Evolutionary conservation across 2,329 filamentous ascomycete species (phyloP), one percentile per base, ranked within the genome.

Genomic region (Talaromyces sp.): DNA sequence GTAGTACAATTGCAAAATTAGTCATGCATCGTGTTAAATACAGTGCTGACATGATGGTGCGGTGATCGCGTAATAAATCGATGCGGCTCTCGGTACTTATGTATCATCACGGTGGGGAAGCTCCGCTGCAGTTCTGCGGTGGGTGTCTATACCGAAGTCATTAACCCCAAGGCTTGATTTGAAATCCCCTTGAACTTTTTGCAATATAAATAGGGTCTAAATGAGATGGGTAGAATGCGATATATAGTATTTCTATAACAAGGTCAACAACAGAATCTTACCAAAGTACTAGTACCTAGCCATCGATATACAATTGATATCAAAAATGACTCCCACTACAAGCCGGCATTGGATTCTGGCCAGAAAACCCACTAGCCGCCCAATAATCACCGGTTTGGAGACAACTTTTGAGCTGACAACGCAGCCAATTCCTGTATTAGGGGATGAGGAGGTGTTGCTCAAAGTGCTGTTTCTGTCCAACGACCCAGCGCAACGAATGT

Each of bases 401-500:
- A n/a, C 53, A 38, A 55, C 21, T 9, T 55, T 55, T 29, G 24
- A 26, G n/a, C 21, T 55, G n/a, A 24, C 2, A 3, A 55, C 53
- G 1, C 68, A 63, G 5, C 63, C 70, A 1, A 67, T 80, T 9
- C 71, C 78, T 2, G 41, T 69, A 32, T 71, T 75, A 10, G 66
- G 71, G 29, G 61, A 74, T 10, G 69, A 75, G 59, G 72, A 83
- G 68, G 69, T 80, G 61, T 75, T 83, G 21, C 62, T 82, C 58
- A 80, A 82, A 68, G 68, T 71, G 2, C 65, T 77, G 19, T 81
- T 75, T 67, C 67, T 82, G 56, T 82, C 80, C 63, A 83, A 83
- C 63, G 81, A 84, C 68, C 81, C 82, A 1, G 81, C 80, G 3
- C 80, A 83, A 66, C 76, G 81, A 58, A 75, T 73, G 51, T 82